Conservation (phyloP, 2,329 filamentous ascomycete genomes). For the Allantophomopsis cytisporea region DNA sequence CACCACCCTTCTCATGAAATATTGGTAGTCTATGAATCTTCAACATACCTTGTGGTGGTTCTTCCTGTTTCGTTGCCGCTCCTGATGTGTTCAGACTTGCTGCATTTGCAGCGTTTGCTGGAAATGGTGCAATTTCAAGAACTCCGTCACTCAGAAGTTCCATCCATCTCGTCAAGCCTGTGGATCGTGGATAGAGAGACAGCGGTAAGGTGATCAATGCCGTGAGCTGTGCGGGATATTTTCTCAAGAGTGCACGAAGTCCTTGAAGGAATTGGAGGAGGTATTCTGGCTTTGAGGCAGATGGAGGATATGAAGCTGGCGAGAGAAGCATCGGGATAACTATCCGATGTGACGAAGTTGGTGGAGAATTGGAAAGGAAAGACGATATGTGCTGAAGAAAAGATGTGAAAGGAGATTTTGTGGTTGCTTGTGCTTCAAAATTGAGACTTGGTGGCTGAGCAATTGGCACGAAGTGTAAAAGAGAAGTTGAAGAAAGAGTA, state of each 20-base stretch:
- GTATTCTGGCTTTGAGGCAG: conserved; percentile 54
- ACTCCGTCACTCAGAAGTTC: conserved; percentile 79
- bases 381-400: conserved; percentile 47
- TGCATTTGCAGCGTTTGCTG: conserved; percentile 35
- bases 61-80: conserved; percentile 44
- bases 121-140: conserved; percentile 66
- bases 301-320: conserved; percentile 67
- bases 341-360: conserved; percentile 60
- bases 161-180: conserved; percentile 72
- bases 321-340: conserved; percentile 77
- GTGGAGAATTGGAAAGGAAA: conserved; percentile 40
- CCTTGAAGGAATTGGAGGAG: conserved; percentile 72
- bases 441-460: conserved; percentile 12
- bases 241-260: conserved; percentile 61
- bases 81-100: conserved; percentile 28
- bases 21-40: conserved; percentile 73
- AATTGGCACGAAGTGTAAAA: conserved; percentile 34
- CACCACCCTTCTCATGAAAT: conserved; percentile 79
- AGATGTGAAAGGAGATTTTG: conserved; percentile 42
- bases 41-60: conserved; percentile 75
- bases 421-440: conserved; percentile 15
- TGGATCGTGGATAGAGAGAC: conserved; percentile 62
- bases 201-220: conserved; percentile 67
- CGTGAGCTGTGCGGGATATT: conserved; percentile 50
- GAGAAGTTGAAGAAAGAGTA: conserved; percentile 34